These are phyloP conservation scores for Annulohypoxylon maeteangense DNA, from an alignment of 495 filamentous ascomycete species.

Conservation along the genomic window DNA sequence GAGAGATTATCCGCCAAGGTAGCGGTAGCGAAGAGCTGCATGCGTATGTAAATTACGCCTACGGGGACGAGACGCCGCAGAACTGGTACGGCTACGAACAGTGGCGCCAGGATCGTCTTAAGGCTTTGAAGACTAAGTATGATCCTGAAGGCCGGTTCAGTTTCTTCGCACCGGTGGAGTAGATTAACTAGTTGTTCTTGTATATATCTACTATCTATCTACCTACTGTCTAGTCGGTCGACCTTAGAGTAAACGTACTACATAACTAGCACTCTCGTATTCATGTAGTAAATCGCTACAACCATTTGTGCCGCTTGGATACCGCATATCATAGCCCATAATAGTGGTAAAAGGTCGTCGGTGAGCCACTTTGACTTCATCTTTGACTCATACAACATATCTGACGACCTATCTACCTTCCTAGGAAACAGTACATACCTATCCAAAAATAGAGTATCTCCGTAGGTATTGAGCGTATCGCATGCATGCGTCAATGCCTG, in stretches of 20 bases:
- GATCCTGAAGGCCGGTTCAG: conserved; percentile 64
- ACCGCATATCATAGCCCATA: background rate
- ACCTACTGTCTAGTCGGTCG: background rate
- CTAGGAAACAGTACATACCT: background rate
- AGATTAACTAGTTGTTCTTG: background rate
- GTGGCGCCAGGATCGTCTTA: conserved; percentile 59
- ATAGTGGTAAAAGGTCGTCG: background rate
- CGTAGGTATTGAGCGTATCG: background rate
- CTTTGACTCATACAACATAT: background rate
- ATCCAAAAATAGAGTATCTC: background rate
- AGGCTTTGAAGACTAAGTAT: conserved; percentile 62
- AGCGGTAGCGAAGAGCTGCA: background rate
- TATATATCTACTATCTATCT: background rate
- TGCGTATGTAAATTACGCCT: conserved; percentile 65
- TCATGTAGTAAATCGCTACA: background rate
- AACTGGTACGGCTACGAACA: conserved; percentile 58
- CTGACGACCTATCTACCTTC: background rate
- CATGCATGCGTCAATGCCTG: background rate
- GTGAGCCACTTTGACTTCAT: background rate
- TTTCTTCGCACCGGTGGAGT: conserved; percentile 59
- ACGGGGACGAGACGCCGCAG: conserved; percentile 55
- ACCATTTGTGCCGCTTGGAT: background rate
- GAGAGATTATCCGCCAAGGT: background rate
- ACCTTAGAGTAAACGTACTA: background rate
- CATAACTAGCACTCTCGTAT: background rate